Conservation (phyloP, 495 filamentous ascomycete species). For the Extremus antarcticus region DNA sequence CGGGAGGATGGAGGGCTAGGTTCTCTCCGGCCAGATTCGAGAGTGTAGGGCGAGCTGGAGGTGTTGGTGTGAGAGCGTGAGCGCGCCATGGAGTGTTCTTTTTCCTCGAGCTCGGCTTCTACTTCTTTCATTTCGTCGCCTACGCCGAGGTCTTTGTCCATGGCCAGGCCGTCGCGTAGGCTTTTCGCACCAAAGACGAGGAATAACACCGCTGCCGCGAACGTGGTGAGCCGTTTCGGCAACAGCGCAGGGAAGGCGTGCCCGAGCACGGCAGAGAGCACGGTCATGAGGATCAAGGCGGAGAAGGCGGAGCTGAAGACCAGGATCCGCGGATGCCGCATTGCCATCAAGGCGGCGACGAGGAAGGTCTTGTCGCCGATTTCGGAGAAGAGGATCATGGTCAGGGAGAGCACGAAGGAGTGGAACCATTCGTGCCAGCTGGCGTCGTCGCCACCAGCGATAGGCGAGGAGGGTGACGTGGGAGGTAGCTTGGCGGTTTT, state of each 20-base stretch:
- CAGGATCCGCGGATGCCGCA: constrained; percentile 87
- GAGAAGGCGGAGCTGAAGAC: constrained; percentile 92
- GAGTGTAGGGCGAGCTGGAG: constrained; percentile 49
- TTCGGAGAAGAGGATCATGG: constrained; percentile 97
- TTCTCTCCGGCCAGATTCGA: constrained; percentile 49
- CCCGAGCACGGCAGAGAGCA: constrained; percentile 90
- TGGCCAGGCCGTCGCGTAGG: constrained; percentile 76
- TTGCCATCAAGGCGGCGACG: constrained; percentile 94
- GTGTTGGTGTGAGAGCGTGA: constrained; percentile 39
- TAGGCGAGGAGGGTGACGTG: constrained; percentile 11
- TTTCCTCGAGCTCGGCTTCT: constrained; percentile 88
- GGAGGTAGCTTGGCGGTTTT: neutral
- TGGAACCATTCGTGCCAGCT: constrained; percentile 74
- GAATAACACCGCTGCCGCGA: constrained; percentile 75
- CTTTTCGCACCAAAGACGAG: constrained; percentile 78
- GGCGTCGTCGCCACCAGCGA: constrained; percentile 31
- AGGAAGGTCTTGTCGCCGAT: constrained; percentile 98
- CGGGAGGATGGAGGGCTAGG: constrained; percentile 47
- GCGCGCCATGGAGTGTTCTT: constrained; percentile 47
- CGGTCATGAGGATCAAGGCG: constrained; percentile 85
- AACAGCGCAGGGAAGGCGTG: constrained; percentile 88
- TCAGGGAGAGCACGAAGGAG: constrained; percentile 82
- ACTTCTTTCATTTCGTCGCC: constrained; percentile 95
- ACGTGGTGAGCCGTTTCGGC: constrained; percentile 76
- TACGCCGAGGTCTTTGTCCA: constrained; percentile 80